A percentile compares a stretch with the other conserved stretches of the same genome.
Conservation (phyloP, 306 rosid species). For the Crotalaria pallida region DNA sequence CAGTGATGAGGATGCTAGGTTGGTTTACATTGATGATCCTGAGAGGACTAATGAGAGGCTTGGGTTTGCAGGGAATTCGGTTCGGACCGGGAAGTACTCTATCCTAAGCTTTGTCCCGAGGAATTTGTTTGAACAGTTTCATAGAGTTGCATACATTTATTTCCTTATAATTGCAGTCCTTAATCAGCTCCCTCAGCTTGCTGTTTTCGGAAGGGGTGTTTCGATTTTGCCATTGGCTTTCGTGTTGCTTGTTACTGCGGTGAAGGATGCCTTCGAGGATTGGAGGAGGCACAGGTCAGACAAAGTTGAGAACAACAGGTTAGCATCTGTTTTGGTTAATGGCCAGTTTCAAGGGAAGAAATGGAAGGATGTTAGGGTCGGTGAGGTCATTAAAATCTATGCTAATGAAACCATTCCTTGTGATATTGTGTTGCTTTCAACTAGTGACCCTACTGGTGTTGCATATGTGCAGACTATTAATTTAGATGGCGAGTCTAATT, state of each 20-base stretch:
- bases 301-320: constrained; percentile 71
- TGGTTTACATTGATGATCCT: constrained; percentile 60
- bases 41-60: constrained; percentile 57
- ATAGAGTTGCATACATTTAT: constrained; percentile 91
- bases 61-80: constrained; percentile 60
- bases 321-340: constrained; percentile 62
- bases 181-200: constrained; percentile 93
- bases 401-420: constrained; percentile 78
- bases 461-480: constrained; percentile 88
- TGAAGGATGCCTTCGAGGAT: constrained; percentile 88
- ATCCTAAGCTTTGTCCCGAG: constrained; percentile 72
- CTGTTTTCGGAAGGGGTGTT: constrained; percentile 84
- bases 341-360: constrained; percentile 46
- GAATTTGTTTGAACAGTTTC: constrained; percentile 90
- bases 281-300: constrained; percentile 86
- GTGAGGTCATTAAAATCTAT: constrained; percentile 65
- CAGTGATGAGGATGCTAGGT: constrained; percentile 76
- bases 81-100: constrained; percentile 69
- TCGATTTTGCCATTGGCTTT: constrained; percentile 75
- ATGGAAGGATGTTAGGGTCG: constrained; percentile 75
- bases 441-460: constrained; percentile 92
- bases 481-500: constrained; percentile 94
- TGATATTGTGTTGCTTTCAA: constrained; percentile 86
- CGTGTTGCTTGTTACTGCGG: constrained; percentile 82
- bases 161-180: constrained; percentile 81